A percentile compares a stretch with the other conserved stretches of the same genome.
Conservation (phyloP, 495 filamentous ascomycete species). For the Bacidia rubella region DNA sequence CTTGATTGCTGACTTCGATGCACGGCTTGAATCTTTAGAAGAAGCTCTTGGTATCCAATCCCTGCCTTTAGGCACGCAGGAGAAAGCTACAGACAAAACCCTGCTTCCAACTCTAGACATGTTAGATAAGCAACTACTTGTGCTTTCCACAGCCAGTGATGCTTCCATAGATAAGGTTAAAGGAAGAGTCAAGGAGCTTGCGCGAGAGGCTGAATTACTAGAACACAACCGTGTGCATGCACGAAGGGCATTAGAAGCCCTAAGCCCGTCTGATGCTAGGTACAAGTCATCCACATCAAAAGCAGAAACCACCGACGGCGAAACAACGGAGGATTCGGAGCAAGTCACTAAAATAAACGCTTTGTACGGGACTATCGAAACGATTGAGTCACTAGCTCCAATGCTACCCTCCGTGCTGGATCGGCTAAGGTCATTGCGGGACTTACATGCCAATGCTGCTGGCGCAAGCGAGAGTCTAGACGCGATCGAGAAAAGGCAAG, state of each 20-base stretch:
- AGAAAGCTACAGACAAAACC: conserved; percentile 42
- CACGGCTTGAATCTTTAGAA: conserved; percentile 64
- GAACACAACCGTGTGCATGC: conserved; percentile 58
- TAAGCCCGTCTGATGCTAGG: conserved; percentile 21
- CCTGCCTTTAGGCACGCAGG: conserved; percentile 45
- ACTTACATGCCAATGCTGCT: conserved; percentile 77
- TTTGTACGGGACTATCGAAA: conserved; percentile 75
- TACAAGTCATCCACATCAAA: background rate
- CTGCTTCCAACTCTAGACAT: conserved; percentile 69
- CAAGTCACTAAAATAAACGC: conserved; percentile 79
- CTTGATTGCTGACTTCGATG: conserved; percentile 78
- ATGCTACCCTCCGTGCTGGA: conserved; percentile 77
- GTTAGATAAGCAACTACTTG: conserved; percentile 58
- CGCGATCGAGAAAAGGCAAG: conserved; percentile 63
- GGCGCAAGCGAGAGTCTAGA: conserved; percentile 68
- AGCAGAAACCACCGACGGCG: background rate
- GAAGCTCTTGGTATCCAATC: conserved; percentile 64
- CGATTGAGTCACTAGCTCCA: conserved; percentile 76
- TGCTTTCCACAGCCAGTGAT: conserved; percentile 48
- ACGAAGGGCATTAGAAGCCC: conserved; percentile 49
- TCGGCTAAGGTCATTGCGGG: conserved; percentile 66
- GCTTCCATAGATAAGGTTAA: conserved; percentile 28
- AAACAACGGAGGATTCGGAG: conserved; percentile 30
- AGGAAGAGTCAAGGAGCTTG: conserved; percentile 20
- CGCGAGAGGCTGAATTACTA: conserved; percentile 66